These are phyloP conservation scores for Nakaseomyces delphensis DNA, from an alignment of 1,139 yeast species.

Conservation along the genomic window DNA sequence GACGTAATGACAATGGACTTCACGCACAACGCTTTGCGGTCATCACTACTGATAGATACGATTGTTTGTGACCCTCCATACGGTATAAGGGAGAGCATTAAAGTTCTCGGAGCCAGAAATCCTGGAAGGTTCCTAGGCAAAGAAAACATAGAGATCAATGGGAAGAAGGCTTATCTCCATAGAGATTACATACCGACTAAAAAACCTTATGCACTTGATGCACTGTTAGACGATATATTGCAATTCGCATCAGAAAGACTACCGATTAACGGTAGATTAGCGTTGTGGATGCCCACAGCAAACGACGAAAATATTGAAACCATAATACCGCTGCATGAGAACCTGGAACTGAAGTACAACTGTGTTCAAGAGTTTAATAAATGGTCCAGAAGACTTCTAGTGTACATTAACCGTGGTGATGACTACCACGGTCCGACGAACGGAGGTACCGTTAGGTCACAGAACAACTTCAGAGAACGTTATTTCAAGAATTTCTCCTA, in stretches of 20 bases:
- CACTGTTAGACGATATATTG: constrained; percentile 67
- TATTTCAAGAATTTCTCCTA: constrained; percentile 60
- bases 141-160: constrained; percentile 63
- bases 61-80: constrained; percentile 97
- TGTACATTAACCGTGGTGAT: constrained; percentile 60
- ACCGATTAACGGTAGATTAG: constrained; percentile 67
- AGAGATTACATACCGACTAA: constrained; percentile 88
- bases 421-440: constrained; percentile 51
- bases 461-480: constrained; percentile 61
- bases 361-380: constrained; percentile 84
- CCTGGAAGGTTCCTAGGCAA: constrained; percentile 50
- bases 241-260: constrained; percentile 63
- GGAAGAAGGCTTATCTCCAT: constrained; percentile 67
- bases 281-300: constrained; percentile 98
- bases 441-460: constrained; percentile 32
- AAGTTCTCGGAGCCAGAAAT: constrained; percentile 80
- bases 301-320: constrained; percentile 71
- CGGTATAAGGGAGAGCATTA: constrained; percentile 92
- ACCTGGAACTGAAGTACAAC: constrained; percentile 59
- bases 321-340: constrained; percentile 70
- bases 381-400: constrained; percentile 83
- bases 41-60: constrained; percentile 56
- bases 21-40: constrained; percentile 76
- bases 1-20: constrained; percentile 91
- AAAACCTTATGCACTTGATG: constrained; percentile 76